Percentiles rank a stretch among this genome's conserved stretches.
Conservation (phyloP, 805 yeast species). For the Helenozyma baotianmanensis region DNA sequence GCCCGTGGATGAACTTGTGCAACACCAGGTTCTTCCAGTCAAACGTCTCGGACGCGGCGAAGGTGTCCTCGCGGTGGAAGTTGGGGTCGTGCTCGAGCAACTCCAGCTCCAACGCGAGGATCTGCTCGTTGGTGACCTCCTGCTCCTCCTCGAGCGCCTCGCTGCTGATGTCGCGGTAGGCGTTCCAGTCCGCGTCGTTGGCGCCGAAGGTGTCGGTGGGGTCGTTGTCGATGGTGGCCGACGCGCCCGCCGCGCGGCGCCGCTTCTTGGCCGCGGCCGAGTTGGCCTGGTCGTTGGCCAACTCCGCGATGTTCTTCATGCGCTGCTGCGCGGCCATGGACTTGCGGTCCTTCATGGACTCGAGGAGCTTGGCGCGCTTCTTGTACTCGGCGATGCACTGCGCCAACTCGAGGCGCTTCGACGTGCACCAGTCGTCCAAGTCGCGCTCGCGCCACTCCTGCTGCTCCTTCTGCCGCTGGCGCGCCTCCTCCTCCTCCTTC, state of each 20-base stretch:
- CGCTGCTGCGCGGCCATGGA: constrained; percentile 88
- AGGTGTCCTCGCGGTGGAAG: constrained; percentile 80
- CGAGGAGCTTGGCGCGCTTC: constrained; percentile 65
- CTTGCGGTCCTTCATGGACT: constrained; percentile 80
- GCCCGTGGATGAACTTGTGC: constrained; percentile 87
- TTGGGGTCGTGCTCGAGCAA: constrained; percentile 78
- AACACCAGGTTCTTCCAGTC: constrained; percentile 81
- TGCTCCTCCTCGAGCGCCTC: constrained; percentile 75
- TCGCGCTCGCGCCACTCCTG: constrained; percentile 73
- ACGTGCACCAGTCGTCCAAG: constrained; percentile 72
- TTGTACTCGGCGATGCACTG: constrained; percentile 56
- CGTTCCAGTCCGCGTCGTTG: constrained; percentile 92
- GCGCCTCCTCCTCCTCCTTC: constrained; percentile 54
- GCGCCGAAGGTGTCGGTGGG: constrained; percentile 94
- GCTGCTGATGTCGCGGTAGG: constrained; percentile 76
- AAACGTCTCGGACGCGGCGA: constrained; percentile 60
- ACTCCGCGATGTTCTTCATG: constrained; percentile 84
- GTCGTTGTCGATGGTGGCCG: constrained; percentile 77
- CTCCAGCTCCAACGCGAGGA: constrained; percentile 65
- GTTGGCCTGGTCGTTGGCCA: constrained; percentile 66
- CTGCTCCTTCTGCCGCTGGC: constrained; percentile 62
- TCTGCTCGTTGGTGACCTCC: constrained; percentile 63
- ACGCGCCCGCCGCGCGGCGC: constrained; percentile 35
- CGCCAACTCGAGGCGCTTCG: constrained; percentile 59
- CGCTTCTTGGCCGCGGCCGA: constrained; percentile 46